Evolutionary conservation across 2,329 filamentous ascomycete species (phyloP).

Genomic region (Fusarium tricinctum): DNA sequence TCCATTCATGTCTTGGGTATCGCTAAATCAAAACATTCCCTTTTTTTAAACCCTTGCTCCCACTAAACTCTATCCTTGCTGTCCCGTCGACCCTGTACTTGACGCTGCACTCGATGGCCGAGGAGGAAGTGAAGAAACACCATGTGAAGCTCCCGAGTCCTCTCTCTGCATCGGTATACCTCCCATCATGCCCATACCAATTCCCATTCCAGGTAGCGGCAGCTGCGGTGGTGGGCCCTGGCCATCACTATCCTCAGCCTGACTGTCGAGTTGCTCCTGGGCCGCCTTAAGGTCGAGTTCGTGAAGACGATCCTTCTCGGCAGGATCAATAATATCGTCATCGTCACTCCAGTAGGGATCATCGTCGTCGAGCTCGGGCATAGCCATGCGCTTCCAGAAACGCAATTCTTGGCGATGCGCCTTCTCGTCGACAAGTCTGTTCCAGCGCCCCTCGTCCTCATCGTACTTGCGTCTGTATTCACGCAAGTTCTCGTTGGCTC

Average conservation of each 20-base stretch:
- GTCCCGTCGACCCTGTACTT: conserved; percentile 60
- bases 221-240: conserved; percentile 43
- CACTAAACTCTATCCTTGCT: conserved; percentile 43
- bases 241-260: conserved; percentile 54
- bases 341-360: conserved; percentile 75
- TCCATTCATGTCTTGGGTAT: conserved; percentile 51
- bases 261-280: conserved; percentile 56
- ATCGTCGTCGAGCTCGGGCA: conserved; percentile 71
- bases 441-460: conserved; percentile 68
- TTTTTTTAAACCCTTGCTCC: conserved; percentile 5
- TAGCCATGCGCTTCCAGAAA: conserved; percentile 76
- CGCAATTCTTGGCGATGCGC: conserved; percentile 70
- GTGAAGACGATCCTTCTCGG: conserved; percentile 69
- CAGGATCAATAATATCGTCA: conserved; percentile 72
- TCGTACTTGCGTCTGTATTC: conserved; percentile 69
- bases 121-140: conserved; percentile 52
- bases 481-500: conserved; percentile 70
- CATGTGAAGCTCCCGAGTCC: conserved; percentile 49
- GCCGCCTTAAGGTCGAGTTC: conserved; percentile 64
- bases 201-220: conserved; percentile 43
- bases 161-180: conserved; percentile 59
- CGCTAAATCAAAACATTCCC: conserved; percentile 48
- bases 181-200: conserved; percentile 52
- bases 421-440: conserved; percentile 66
- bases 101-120: conserved; percentile 58